A percentile compares a stretch with the other conserved stretches of the same genome.
Conservation (phyloP, 108 stramenopile species). For the Cyclotella atomus region DNA sequence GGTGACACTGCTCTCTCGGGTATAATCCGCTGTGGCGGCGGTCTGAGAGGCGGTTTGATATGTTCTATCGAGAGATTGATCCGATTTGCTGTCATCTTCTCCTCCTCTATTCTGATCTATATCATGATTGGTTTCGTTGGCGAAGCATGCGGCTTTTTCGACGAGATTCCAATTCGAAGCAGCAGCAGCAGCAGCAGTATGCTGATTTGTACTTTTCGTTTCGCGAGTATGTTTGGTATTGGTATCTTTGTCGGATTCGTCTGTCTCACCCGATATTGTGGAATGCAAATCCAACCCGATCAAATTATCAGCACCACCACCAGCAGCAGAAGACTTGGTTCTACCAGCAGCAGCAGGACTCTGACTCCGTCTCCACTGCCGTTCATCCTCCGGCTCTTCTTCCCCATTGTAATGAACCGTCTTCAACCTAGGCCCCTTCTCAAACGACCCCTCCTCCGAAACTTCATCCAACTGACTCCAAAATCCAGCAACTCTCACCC, state of each 20-base stretch:
- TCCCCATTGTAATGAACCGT: not conserved
- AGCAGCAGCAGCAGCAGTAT: too few species aligned
- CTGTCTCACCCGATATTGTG: too few species aligned
- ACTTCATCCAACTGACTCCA: conserved; percentile 37
- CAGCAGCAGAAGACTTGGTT: not conserved
- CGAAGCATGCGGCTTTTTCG: conserved; percentile 34
- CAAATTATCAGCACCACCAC: not conserved
- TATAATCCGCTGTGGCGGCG: not conserved
- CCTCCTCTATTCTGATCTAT: too few species aligned
- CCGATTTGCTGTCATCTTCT: not conserved
- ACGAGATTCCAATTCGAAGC: conserved; percentile 30
- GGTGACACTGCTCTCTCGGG: not conserved
- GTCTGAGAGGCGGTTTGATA: not conserved
- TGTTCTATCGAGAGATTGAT: not conserved
- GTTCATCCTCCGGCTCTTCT: conserved; percentile 12
- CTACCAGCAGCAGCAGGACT: not conserved
- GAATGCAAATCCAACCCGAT: too few species aligned
- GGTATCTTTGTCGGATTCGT: too few species aligned
- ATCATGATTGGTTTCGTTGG: too few species aligned
- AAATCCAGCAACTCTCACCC: not conserved
- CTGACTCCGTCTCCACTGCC: not conserved
- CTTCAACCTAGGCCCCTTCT: not conserved
- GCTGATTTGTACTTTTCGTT: too few species aligned
- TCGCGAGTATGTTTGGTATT: too few species aligned
- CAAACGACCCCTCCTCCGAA: conserved; percentile 1